phyloP scores from a whole-genome alignment of 768 basidiomycete species.

The Russula earlei region DNA sequence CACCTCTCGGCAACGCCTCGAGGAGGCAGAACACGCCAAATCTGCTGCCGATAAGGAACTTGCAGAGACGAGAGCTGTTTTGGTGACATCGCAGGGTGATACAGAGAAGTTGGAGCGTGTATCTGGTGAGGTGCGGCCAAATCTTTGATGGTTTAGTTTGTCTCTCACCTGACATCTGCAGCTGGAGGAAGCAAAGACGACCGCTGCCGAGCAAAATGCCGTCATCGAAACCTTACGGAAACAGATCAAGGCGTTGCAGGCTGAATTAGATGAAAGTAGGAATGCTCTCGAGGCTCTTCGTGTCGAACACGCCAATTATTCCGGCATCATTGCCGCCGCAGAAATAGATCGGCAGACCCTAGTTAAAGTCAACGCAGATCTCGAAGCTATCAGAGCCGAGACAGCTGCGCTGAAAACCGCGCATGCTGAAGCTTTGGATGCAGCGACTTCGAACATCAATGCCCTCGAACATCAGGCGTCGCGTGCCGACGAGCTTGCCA shows the following conservation, averaged over 20 bases:
- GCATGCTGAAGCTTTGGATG: conserved; percentile 41
- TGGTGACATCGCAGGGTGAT: conserved; percentile 31
- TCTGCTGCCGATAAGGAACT: conserved; percentile 41
- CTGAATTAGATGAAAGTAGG: conserved; percentile 40
- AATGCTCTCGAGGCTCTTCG: conserved; percentile 45
- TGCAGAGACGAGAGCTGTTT: conserved; percentile 31
- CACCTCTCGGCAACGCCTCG: conserved; percentile 35
- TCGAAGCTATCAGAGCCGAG: conserved; percentile 47
- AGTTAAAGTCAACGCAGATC: conserved; percentile 51
- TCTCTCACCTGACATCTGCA: conserved; percentile 23
- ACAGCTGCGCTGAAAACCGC: conserved; percentile 39
- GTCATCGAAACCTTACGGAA: conserved; percentile 39
- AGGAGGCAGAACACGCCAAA: conserved; percentile 43
- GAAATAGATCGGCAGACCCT: conserved; percentile 59
- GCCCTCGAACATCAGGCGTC: conserved; percentile 40
- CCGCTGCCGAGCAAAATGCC: conserved; percentile 34
- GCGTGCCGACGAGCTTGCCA: conserved; percentile 34
- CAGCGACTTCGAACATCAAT: conserved; percentile 35
- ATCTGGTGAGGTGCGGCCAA: conserved; percentile 42
- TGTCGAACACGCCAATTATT: conserved; percentile 35
- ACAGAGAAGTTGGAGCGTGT: conserved; percentile 31
- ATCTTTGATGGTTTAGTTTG: not conserved
- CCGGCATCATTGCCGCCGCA: conserved; percentile 37
- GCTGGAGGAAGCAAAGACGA: conserved; percentile 43
- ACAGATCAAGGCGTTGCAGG: conserved; percentile 43